Base-by-base conservation (phyloP, 2,329 filamentous ascomycete species). In the Cladophialophora chaetospira region DNA sequence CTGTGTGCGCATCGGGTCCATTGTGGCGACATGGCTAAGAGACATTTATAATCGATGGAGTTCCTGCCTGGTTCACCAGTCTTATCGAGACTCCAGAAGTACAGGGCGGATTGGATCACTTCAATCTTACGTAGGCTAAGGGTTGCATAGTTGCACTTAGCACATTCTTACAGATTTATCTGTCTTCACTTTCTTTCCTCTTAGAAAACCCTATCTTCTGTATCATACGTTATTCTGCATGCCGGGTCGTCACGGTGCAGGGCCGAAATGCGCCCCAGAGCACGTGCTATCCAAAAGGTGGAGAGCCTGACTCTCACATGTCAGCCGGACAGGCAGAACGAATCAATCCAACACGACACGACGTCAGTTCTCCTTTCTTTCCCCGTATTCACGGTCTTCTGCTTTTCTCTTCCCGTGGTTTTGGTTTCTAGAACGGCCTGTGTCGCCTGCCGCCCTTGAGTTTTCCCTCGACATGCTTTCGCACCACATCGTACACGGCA, bases 401-500 rank as follows among this genome's bases (percentile, higher is more conserved):
- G 17, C 15, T 13, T 10, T 40, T 40, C n/a, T 19, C 17, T 21
- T 8, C 15, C 36, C 36, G 36, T 40, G 8, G 11, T 19, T 17
- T 19, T n/a, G n/a, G n/a, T 6, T 38, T 19, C 15, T 9, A 8
- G 33, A 19, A 10, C 13, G 15, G 36, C 17, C n/a, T 8, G 36
- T 40, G 15, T 44, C 42, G 23, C 6, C 23, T 44, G 19, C 11
- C 15, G 38, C 19, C 17, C 11, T 3, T 44, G 11, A 6, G 13
- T 44, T 23, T 26, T 28, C 2, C 8, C 23, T 15, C 13, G 23
- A 3, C 9, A 44, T n/a, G 5, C 15, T 13, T 10, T 23, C 3
- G 33, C 28, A n/a, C n/a, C 8, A 51, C 19, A n/a, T 15, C 31
- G 33, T 47, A 26, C 29, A 42, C 50, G 52, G 40, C 38, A 60